Evolutionary conservation across 176 grass and related monocot genomes (phyloP), one percentile per base, ranked within the genome.

Genomic region (Microstegium vimineum): DNA sequence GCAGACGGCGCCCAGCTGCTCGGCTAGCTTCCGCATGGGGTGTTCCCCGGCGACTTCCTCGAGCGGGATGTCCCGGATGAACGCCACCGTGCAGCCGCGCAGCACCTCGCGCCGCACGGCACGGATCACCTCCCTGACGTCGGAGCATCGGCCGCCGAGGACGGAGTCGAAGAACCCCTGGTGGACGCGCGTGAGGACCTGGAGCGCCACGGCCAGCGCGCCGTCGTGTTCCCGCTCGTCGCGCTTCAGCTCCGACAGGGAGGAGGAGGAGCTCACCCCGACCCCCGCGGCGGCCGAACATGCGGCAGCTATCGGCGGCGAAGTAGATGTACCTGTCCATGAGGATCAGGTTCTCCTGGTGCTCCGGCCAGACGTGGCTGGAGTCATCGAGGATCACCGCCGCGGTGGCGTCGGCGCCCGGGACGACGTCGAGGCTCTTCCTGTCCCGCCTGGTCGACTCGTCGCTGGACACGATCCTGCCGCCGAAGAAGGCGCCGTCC

Each of bases 301-400:
- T 83, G 40, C 26, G 77, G 73, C 77, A 79, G 27, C 75, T 79
- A 26, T 72, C 87, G 51, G 86, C n/a, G n/a, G n/a, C 66, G 86
- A 94, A 94, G 83, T 75, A 92, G 76, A 84, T 75, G 75, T 91
- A 94, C 20, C 80, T 85, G 54, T 89, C 86, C 73, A 94, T 89
- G 18, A 84, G 31, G 54, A 94, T 89, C 45, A 94, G 72, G 71
- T 94, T 89, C 5, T 84, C 92, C 40, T 78, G 82, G 59, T 94
- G 84, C 41, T 74, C 81, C 31, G 86, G 83, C 92, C 92, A 94
- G 28, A 87, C 92, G 17, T 18, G 10, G 75, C 85, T 81, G 2
- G 86, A 75, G 49, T 91, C 92, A 8, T 94, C 89, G 52, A 94
- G 89, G 84, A 94, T 94, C 43, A 94, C 79, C 76, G 82, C 80